Evolutionary conservation across 192 early-diverging fungal species (phyloP).

Genomic region (Podila epicladia): DNA sequence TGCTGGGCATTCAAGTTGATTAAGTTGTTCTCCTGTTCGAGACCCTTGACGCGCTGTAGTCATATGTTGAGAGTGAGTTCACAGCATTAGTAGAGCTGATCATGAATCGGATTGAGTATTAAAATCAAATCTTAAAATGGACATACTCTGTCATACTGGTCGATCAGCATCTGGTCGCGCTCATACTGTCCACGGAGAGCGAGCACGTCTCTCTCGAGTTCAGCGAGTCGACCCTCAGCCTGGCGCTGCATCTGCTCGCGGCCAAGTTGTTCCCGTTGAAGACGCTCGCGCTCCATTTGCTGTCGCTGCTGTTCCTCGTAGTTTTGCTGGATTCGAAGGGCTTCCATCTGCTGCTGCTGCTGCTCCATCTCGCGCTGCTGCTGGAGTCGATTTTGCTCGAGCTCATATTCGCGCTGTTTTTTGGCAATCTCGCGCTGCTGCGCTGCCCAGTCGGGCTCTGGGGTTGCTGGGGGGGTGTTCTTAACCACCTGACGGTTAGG

Average conservation of each 20-base stretch:
- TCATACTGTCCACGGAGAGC: conserved; percentile 79
- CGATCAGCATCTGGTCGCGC: conserved; percentile 83
- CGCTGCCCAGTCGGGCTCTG: conserved; percentile 60
- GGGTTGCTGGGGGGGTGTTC: conserved; percentile 29
- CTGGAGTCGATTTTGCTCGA: conserved; percentile 69
- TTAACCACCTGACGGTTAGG: conserved; percentile 58
- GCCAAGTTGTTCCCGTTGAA: conserved; percentile 77
- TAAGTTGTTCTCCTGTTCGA: conserved; percentile 86
- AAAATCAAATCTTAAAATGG: too few species aligned
- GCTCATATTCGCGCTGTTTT: conserved; percentile 66
- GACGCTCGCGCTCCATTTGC: conserved; percentile 76
- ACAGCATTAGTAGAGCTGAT: background rate
- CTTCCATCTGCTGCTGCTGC: conserved; percentile 61
- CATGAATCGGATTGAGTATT: background rate
- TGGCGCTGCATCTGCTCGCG: conserved; percentile 87
- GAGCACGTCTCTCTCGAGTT: conserved; percentile 86
- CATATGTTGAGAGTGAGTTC: background rate
- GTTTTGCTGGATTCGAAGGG: conserved; percentile 73
- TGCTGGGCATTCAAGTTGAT: conserved; percentile 76
- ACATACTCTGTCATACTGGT: conserved; percentile 85
- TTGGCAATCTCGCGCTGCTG: conserved; percentile 74
- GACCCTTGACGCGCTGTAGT: conserved; percentile 74
- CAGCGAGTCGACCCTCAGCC: conserved; percentile 77
- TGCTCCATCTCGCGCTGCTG: conserved; percentile 68
- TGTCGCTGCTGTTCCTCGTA: conserved; percentile 82